Evolutionary conservation across 2,329 filamentous ascomycete species (phyloP), one percentile per base, ranked within the genome.

Genomic region (Aspergillus sp.): DNA sequence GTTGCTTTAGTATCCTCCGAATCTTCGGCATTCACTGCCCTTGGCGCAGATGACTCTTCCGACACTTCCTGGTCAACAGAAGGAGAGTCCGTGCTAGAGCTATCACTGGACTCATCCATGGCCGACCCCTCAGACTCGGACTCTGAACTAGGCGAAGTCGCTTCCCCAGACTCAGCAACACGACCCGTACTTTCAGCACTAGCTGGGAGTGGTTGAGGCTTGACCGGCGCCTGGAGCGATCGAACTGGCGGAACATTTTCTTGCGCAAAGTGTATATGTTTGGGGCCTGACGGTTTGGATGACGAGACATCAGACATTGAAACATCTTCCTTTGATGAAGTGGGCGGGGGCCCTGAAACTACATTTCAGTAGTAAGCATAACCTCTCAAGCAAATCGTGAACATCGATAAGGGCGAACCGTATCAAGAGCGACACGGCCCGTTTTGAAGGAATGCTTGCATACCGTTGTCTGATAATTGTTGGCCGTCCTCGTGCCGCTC

Each of bases 21-120:
- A 14, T 22, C 19, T 22, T 22, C 19, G 6, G 10, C 5, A 22
- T 22, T 22, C 6, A 10, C 5, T 6, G 19, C 6, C 19, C 6
- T 10, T 22, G 19, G 19, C 19, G 24, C 17, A 16, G 15, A 29
- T 11, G 32, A 10, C 16, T 34, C 35, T 13, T 43, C n/a, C 14
- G 14, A 17, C 15, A 14, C 11, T 10, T 15, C 43, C 19, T 40
- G 30, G 22, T 44, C 44, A 27, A 34, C 37, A 12, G 37, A 38
- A 24, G 31, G 26, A 32, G 46, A 41, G 16, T 35, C 43, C 6
- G 36, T 41, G 27, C 32, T 42, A n/a, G 44, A 41, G 25, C 47
- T 49, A 32, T 53, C 54, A 27, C 42, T 49, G 29, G 59, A 61
- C 37, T 61, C 58, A 37, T 61, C 54, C 58, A 63, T 60, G 14